Evolutionary conservation across 176 grass and related monocot species (phyloP), one percentile per base, ranked within the genome.

Genomic region (Stipa capillata): DNA sequence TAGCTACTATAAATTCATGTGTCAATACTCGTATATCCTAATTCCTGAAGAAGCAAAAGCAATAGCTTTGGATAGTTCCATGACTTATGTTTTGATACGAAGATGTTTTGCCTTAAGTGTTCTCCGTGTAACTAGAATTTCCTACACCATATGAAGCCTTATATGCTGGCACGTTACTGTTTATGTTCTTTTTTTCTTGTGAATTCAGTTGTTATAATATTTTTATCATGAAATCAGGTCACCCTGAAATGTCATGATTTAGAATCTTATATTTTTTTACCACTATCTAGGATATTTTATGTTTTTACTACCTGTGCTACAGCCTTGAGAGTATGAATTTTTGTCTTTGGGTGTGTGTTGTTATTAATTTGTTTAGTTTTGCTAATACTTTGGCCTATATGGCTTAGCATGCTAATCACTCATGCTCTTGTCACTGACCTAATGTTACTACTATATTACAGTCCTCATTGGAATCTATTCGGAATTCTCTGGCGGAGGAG

Each of bases 401-500:
- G 35, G 21, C 1, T 13, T 71, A 35, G 53, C 15, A 82, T 12
- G 3, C 45, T 51, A 58, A 40, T 61, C 54, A 58, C 34, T 49
- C 44, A 29, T 72, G 25, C 29, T 54, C n/a, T 31, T 50, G 18
- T 85, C 16, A 63, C 18, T 50, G 49, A 53, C 80, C 62, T 87
- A 76, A 75, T 42, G 17, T 41, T 7, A 25, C 3, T 78, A 52
- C 75, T 82, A 39, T 74, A 49, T 92, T 86, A 76, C 60, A 99
- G 97, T 86, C 86, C 50, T 99, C 97, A 13, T 82, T 99, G 84
- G 97, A 99, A 83, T 93, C 97, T 10, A 96, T 96, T 78, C 90
- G 97, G 67, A 90, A 99, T 79, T 99, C 97, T 69, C 61, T 99
- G 56, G 97, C 97, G 44, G 97, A 99, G 83, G 97, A 96, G 72